A percentile compares a stretch with the other conserved stretches of the same genome.
These are phyloP conservation scores for Corynespora cassiicola DNA, from an alignment of 2,329 filamentous ascomycete species.

Conservation along the genomic window DNA sequence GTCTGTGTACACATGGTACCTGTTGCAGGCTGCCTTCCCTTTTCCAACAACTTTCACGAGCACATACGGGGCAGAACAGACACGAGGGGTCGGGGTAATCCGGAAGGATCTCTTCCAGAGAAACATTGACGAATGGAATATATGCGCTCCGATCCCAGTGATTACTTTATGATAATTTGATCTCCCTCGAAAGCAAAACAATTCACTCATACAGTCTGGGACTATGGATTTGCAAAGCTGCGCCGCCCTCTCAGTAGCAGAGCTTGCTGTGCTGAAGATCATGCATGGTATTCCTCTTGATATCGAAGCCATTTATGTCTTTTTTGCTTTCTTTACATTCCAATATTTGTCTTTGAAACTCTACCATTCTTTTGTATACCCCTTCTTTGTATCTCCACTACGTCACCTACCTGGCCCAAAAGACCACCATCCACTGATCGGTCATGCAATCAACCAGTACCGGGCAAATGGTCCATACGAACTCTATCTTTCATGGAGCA, in stretches of 20 bases:
- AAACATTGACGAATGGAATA: no score
- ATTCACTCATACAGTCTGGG: neutral
- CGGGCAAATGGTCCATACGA: constrained; percentile 15
- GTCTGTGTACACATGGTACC: no score
- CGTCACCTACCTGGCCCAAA: constrained; percentile 19
- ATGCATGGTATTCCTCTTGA: constrained; percentile 5
- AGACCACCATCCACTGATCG: constrained; percentile 12
- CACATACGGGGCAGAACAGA: no score
- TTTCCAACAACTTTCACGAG: no score
- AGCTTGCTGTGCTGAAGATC: constrained; percentile 8
- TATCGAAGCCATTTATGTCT: constrained; percentile 1
- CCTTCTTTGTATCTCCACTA: constrained; percentile 22
- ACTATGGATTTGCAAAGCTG: constrained; percentile 16
- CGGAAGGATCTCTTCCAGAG: no score
- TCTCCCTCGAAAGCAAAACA: constrained; percentile 1
- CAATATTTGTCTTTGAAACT: constrained; percentile 17
- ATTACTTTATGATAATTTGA: no score
- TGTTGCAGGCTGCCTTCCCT: no score
- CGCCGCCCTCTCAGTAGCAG: constrained; percentile 10
- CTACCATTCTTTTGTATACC: constrained; percentile 21
- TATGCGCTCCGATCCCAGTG: no score
- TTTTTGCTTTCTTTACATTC: constrained; percentile 11
- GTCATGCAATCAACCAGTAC: constrained; percentile 18
- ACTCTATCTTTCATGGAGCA: constrained; percentile 13
- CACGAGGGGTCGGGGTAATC: no score